Evolutionary conservation across 2,329 filamentous ascomycete species (phyloP).

Genomic region (Penicillium sp.): DNA sequence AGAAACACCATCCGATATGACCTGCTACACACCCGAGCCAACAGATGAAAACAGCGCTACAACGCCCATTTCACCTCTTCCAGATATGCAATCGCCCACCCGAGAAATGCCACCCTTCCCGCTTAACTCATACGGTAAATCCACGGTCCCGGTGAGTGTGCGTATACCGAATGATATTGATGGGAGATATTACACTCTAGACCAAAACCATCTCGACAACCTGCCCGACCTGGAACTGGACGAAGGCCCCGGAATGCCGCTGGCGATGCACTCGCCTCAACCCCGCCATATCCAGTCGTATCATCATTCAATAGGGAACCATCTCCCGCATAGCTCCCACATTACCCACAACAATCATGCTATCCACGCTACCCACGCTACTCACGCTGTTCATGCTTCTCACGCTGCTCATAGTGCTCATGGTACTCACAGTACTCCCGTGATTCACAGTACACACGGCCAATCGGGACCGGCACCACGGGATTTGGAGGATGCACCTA

Average conservation of each 20-base stretch:
- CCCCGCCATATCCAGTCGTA: conserved; percentile 7
- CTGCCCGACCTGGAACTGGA: conserved; percentile 29
- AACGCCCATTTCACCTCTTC: conserved; percentile 27
- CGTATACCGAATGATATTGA: conserved; percentile 12
- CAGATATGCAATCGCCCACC: conserved; percentile 27
- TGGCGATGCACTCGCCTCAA: conserved; percentile 14
- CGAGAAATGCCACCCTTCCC: conserved; percentile 24
- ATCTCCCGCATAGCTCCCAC: background rate
- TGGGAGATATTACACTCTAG: conserved; percentile 9
- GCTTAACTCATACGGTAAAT: conserved; percentile 8
- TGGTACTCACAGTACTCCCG: background rate
- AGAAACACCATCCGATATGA: conserved; percentile 42
- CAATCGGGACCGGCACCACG: background rate
- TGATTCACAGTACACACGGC: background rate
- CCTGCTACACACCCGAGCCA: conserved; percentile 38
- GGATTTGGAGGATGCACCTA: conserved; percentile 13
- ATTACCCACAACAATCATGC: background rate
- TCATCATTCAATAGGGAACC: conserved; percentile 13
- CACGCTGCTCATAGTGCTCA: background rate
- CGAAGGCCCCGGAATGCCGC: conserved; percentile 24
- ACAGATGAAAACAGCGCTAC: conserved; percentile 28
- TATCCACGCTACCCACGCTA: background rate
- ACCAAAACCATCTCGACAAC: conserved; percentile 27
- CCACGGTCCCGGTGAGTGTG: conserved; percentile 8
- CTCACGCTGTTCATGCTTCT: background rate